These are phyloP conservation scores for Yamadazyma scolyti DNA, from an alignment of 805 yeast genomes.

Conservation along the genomic window DNA sequence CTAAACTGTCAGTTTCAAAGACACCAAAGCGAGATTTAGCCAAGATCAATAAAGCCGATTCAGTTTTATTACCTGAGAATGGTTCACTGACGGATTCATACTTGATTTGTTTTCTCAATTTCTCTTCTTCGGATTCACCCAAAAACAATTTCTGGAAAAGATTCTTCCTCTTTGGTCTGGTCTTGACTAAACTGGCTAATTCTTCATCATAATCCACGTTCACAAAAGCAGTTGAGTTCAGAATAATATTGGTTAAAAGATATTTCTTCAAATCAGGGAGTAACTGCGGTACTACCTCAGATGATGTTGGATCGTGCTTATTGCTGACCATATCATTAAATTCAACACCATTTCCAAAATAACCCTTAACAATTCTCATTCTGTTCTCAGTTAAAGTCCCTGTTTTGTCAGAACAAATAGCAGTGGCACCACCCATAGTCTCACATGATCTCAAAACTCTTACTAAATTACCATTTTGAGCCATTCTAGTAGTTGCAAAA, in stretches of 20 bases:
- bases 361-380: conserved; percentile 85
- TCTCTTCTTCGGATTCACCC: conserved; percentile 9
- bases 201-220: conserved; percentile 44
- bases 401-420: conserved; percentile 94
- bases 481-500: conserved; percentile 97
- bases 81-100: conserved; percentile 43
- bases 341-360: conserved; percentile 48
- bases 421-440: conserved; percentile 98
- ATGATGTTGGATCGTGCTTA: conserved; percentile 18
- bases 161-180: conserved; percentile 26
- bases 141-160: conserved; percentile 24
- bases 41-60: conserved; percentile 74
- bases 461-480: conserved; percentile 93
- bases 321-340: conserved; percentile 46
- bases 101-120: conserved; percentile 9
- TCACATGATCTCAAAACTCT: conserved; percentile 92
- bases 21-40: conserved; percentile 57
- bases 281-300: conserved; percentile 18
- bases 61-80: conserved; percentile 91
- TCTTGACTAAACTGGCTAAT: conserved; percentile 19
- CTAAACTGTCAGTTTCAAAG: conserved; percentile 41
- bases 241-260: conserved; percentile 53
- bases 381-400: conserved; percentile 93
- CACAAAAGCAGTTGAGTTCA: conserved; percentile 91
- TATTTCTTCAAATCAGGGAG: conserved; percentile 17